phyloP scores from a whole-genome alignment of 1,139 yeast genomes.

The Candida tetrigidarum region DNA sequence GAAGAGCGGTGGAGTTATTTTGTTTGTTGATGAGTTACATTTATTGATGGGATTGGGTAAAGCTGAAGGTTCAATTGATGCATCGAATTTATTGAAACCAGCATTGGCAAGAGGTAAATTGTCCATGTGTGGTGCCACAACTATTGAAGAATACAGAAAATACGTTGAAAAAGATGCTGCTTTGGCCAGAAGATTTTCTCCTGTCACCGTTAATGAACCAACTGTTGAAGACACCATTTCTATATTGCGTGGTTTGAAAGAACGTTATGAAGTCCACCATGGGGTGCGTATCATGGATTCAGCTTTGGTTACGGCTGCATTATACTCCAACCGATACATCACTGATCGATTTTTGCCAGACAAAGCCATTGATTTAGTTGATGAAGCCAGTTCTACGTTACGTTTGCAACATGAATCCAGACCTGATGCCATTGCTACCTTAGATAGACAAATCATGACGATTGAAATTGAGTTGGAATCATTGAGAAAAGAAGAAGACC shows the following conservation, averaged over 20 bases:
- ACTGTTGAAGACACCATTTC: conserved; percentile 90
- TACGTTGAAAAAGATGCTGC: conserved; percentile 94
- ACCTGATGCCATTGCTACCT: conserved; percentile 90
- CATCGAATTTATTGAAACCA: conserved; percentile 90
- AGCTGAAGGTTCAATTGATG: conserved; percentile 95
- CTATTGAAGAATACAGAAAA: conserved; percentile 83
- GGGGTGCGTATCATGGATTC: conserved; percentile 97
- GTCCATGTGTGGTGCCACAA: conserved; percentile 97
- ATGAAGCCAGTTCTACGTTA: conserved; percentile 95
- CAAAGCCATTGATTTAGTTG: conserved; percentile 94
- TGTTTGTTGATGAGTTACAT: conserved; percentile 93
- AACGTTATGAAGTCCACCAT: conserved; percentile 94
- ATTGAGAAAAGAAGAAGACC: conserved; percentile 88
- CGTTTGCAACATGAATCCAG: conserved; percentile 95
- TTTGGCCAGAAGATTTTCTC: conserved; percentile 88
- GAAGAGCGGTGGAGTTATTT: conserved; percentile 74
- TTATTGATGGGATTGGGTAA: conserved; percentile 91
- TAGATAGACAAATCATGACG: conserved; percentile 91
- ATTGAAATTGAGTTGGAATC: conserved; percentile 95
- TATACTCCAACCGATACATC: conserved; percentile 86
- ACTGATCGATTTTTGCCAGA: conserved; percentile 93
- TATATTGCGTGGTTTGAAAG: conserved; percentile 90
- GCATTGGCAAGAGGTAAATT: conserved; percentile 92
- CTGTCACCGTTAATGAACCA: conserved; percentile 90
- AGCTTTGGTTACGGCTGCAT: conserved; percentile 93